Conservation (phyloP, 148 eudicot genomes). For the Diospyros kaki region DNA sequence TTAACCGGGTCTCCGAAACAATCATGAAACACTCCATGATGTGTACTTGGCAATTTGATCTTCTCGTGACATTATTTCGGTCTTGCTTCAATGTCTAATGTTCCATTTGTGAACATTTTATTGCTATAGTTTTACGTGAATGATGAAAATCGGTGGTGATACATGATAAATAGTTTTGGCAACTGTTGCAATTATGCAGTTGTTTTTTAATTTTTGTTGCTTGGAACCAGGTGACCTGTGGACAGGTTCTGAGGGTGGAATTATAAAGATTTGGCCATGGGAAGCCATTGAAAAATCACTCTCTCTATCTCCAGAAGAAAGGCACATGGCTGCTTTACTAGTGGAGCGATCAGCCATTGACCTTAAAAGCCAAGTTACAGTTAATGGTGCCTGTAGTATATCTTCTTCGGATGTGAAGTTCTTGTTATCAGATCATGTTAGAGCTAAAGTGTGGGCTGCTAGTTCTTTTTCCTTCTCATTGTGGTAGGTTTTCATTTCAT, state of each 20-base stretch:
- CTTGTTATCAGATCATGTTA: constrained; percentile 58
- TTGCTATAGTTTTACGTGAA: too few species aligned
- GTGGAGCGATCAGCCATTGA: constrained; percentile 78
- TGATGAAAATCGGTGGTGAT: too few species aligned
- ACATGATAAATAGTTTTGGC: too few species aligned
- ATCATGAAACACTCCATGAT: too few species aligned
- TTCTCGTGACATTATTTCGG: too few species aligned
- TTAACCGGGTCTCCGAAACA: too few species aligned
- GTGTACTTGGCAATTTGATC: too few species aligned
- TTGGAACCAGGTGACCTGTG: constrained; percentile 29
- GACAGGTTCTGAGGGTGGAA: constrained; percentile 86
- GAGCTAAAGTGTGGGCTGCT: constrained; percentile 86
- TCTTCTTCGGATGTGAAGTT: constrained; percentile 88
- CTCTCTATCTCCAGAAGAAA: constrained; percentile 80
- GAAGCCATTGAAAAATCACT: constrained; percentile 85
- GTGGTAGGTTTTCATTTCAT: constrained; percentile 51
- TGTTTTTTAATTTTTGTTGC: too few species aligned
- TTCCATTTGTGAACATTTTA: too few species aligned
- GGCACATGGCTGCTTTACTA: constrained; percentile 85
- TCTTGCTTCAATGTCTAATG: too few species aligned
- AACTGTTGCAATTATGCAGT: too few species aligned
- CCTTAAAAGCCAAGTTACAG: constrained; percentile 80
- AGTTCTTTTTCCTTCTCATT: constrained; percentile 75
- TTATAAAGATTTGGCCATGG: constrained; percentile 88
- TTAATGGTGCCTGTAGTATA: constrained; percentile 85